Evolutionary conservation across 768 basidiomycete species (phyloP).

Genomic region (Suillus hirtellus): DNA sequence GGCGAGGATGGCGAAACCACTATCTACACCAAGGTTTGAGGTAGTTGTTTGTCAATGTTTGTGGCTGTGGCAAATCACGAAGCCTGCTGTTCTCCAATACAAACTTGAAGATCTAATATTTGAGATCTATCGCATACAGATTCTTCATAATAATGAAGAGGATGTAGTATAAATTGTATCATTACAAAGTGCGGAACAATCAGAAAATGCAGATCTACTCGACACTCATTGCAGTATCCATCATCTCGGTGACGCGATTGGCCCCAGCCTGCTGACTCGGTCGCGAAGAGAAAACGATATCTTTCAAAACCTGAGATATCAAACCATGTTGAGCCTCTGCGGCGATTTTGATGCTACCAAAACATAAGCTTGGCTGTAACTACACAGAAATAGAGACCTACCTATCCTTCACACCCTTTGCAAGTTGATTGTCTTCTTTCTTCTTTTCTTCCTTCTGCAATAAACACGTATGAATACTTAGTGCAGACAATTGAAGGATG

Average conservation of each 20-base stretch:
- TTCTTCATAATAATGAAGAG: background rate
- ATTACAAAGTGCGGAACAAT: background rate
- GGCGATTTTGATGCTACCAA: slow-evolving; percentile 77
- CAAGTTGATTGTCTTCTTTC: slow-evolving; percentile 85
- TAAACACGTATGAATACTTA: slow-evolving; percentile 4
- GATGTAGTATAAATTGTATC: background rate
- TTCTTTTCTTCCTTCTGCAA: slow-evolving; percentile 63
- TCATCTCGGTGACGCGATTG: slow-evolving; percentile 28
- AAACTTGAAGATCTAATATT: background rate
- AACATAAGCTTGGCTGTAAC: background rate
- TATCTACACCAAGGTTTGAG: slow-evolving; percentile 10
- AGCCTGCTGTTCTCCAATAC: background rate
- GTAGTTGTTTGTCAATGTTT: slow-evolving; percentile 32
- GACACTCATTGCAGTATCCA: slow-evolving; percentile 41
- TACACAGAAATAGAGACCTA: slow-evolving; percentile 30
- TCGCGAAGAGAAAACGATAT: slow-evolving; percentile 77
- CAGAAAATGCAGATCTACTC: slow-evolving; percentile 18
- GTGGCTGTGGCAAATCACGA: slow-evolving; percentile 1
- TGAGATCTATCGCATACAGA: background rate
- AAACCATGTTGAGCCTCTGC: slow-evolving; percentile 92
- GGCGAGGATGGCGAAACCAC: slow-evolving; percentile 25
- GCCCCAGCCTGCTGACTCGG: slow-evolving; percentile 30
- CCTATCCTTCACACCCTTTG: slow-evolving; percentile 93
- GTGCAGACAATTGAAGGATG: background rate
- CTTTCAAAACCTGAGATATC: slow-evolving; percentile 91